Evolutionary conservation across 352 stramenopile genomes (phyloP).

Genomic region (Pythium utonaiense): DNA sequence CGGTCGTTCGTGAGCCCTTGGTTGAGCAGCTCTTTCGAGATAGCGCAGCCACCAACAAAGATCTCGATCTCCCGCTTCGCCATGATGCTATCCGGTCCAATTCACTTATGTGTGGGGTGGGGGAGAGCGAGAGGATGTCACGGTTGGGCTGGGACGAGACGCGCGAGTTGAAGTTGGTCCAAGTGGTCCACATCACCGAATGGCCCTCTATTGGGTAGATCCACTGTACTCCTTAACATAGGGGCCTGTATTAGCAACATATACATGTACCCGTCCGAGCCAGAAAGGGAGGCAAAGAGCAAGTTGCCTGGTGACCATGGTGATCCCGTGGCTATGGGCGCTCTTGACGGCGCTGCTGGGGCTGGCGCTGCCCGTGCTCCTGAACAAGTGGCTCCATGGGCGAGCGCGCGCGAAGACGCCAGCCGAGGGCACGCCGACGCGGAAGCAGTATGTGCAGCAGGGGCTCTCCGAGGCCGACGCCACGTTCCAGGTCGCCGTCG

Average conservation of each 20-base stretch:
- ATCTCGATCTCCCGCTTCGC: slow-evolving; percentile 1
- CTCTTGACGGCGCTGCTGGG: slow-evolving; percentile 29
- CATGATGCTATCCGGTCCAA: background rate
- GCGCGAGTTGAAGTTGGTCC: slow-evolving; percentile 10
- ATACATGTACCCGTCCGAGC: background rate
- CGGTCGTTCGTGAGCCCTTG: slow-evolving; percentile 84
- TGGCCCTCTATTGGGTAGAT: background rate
- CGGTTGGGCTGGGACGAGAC: slow-evolving; percentile 7
- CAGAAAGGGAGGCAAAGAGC: background rate
- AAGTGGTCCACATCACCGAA: slow-evolving; percentile 8
- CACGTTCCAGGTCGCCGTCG: slow-evolving; percentile 69
- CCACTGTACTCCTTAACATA: background rate
- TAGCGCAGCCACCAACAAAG: slow-evolving; percentile 62
- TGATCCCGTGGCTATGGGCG: slow-evolving; percentile 34
- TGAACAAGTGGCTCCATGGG: slow-evolving; percentile 50
- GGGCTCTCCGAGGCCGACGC: slow-evolving; percentile 57
- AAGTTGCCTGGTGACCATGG: slow-evolving; percentile 1
- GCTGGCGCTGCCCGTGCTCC: slow-evolving; percentile 43
- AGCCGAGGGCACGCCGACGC: slow-evolving; percentile 8
- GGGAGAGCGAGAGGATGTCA: slow-evolving; percentile 1
- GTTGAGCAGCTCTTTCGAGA: slow-evolving; percentile 79
- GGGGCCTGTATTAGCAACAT: background rate
- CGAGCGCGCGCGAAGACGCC: slow-evolving; percentile 24
- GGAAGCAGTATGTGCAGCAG: slow-evolving; percentile 65
- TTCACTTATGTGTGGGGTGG: background rate